A percentile compares a stretch with the other conserved stretches of the same genome.
These are phyloP conservation scores for Condylostoma magnum DNA, from an alignment of 169 alveolate species.

Conservation along the genomic window DNA sequence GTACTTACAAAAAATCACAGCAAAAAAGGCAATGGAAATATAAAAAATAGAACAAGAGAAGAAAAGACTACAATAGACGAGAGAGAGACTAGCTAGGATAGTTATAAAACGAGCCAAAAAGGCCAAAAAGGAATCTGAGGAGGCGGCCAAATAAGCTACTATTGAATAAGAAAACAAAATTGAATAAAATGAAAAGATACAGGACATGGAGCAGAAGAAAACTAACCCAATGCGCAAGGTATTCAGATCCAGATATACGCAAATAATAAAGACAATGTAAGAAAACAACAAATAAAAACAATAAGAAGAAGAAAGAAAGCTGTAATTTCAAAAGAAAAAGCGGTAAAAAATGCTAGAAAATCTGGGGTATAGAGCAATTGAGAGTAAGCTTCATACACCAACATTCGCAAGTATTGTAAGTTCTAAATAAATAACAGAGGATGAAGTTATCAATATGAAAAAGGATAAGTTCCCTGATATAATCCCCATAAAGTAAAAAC, in stretches of 20 bases:
- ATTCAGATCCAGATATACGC: slow-evolving; percentile 15
- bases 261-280: slow-evolving; percentile 12
- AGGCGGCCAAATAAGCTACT: background rate
- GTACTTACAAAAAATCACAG: background rate
- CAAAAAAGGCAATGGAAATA: background rate
- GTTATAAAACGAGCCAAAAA: slow-evolving; percentile 5
- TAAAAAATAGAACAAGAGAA: slow-evolving; percentile 7
- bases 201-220: background rate
- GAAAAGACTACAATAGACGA: slow-evolving; percentile 8
- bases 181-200: background rate
- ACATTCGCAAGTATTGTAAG: background rate
- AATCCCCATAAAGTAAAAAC: background rate
- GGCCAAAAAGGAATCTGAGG: background rate
- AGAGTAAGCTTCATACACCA: background rate
- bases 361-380: background rate
- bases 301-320: slow-evolving; percentile 23
- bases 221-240: background rate
- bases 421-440: background rate
- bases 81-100: slow-evolving; percentile 22
- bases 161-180: background rate
- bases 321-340: background rate
- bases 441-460: background rate
- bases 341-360: background rate
- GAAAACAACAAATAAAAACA: slow-evolving; percentile 20
- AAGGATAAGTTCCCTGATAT: background rate